Conservation (phyloP, 164 flowering plant genomes). For the Umbilicus rupestris region DNA sequence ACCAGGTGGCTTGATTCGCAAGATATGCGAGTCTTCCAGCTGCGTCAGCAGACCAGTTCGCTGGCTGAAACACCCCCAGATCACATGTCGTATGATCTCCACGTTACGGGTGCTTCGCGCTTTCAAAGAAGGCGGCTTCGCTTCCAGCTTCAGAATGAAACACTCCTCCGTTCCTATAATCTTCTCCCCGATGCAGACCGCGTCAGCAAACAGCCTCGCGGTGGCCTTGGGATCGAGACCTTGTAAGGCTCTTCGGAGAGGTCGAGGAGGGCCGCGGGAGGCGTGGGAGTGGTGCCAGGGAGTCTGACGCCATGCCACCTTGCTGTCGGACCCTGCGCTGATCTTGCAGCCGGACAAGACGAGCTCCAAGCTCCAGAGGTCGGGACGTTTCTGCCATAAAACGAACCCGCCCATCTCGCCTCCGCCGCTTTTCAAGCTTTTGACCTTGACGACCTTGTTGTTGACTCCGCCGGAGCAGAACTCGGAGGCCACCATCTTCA, state of each 20-base stretch:
- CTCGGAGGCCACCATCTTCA: slow-evolving; percentile 63
- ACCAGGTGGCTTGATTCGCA: slow-evolving; percentile 41
- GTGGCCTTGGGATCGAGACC: slow-evolving; percentile 88
- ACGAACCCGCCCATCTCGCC: slow-evolving; percentile 70
- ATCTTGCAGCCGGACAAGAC: slow-evolving; percentile 76
- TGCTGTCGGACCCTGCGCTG: slow-evolving; percentile 87
- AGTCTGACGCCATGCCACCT: slow-evolving; percentile 90
- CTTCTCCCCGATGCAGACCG: slow-evolving; percentile 74
- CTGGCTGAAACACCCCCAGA: slow-evolving; percentile 94
- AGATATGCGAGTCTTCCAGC: slow-evolving; percentile 72
- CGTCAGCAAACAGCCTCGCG: slow-evolving; percentile 58
- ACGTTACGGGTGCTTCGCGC: slow-evolving; percentile 69
- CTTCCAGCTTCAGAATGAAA: slow-evolving; percentile 68
- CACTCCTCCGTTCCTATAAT: slow-evolving; percentile 62
- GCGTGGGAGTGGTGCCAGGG: slow-evolving; percentile 89
- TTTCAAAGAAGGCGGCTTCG: slow-evolving; percentile 39
- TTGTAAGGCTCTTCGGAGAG: slow-evolving; percentile 83
- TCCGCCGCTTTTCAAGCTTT: background rate
- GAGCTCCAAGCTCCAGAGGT: slow-evolving; percentile 79
- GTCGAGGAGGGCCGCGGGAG: slow-evolving; percentile 84
- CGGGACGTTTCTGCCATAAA: slow-evolving; percentile 86
- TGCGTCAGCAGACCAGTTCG: slow-evolving; percentile 67
- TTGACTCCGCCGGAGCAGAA: slow-evolving; percentile 31
- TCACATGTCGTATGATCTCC: slow-evolving; percentile 69
- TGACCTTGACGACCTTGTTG: background rate